Evolutionary conservation across 768 basidiomycete species (phyloP), one percentile per base, ranked within the genome.

Genomic region (Boletus rex-veris): DNA sequence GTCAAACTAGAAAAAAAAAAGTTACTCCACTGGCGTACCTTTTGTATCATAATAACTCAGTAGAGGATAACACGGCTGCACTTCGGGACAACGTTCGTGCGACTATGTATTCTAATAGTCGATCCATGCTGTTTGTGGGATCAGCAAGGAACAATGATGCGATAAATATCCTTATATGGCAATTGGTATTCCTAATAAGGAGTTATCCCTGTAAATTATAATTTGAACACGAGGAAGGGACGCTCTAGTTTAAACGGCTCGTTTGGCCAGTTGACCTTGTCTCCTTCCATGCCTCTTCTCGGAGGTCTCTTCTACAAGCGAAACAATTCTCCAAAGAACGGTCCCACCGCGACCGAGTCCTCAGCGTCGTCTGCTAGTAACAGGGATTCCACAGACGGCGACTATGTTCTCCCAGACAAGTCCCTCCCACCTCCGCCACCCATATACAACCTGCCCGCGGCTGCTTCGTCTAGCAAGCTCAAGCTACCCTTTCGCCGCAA

Each of bases 401-500:
- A 72, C 56, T 63, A 68, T 57, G 62, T 73, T 46, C 55, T 62
- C 30, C 57, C 68, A 7, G 62, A 66, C 58, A 67, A 58, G 39
- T 48, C 60, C 10, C 26, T 58, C 21, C 48, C 51, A 19, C 49
- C 53, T 7, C 24, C 58, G 16, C 48, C 51, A 19, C 49, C 53
- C 38, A 30, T 64, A 2, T 71, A 73, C 64, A 51, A 61, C 48
- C 33, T 68, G 0, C 55, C 66, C 26, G 42, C 67, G 0, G 56
- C 59, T 0, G 61, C 72, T 0, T 77, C 78, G 0, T 74, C 80
- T 1, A 74, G 74, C 60, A 81, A 73, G 59, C 68, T 78, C 48
- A 75, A 62, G 52, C 67, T 80, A 0, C 77, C 75, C 19, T 80
- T 80, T 52, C 68, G 74, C 24, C 71, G 77, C 52, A 76, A 67